Percentiles rank a stretch among this genome's conserved stretches.
These are phyloP conservation scores for Dictyophora rubrovolvata DNA, from an alignment of 768 basidiomycete species.

Conservation along the genomic window DNA sequence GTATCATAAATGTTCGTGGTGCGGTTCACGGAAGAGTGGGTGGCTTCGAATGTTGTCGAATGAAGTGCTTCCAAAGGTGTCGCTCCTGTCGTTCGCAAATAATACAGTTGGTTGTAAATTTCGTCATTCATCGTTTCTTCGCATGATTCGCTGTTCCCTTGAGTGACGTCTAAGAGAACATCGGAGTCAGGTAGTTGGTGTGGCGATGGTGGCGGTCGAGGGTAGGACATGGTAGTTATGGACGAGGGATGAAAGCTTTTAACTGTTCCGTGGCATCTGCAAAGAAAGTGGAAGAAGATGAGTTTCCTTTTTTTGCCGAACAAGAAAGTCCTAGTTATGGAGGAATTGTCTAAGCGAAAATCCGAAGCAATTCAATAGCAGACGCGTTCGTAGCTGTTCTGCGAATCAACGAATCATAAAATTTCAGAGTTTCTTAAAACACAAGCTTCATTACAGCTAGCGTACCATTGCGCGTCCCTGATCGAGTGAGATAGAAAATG, in stretches of 20 bases:
- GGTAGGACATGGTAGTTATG: not conserved
- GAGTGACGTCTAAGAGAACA: too few relatives aligned
- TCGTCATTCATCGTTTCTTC: not conserved
- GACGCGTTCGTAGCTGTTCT: not conserved
- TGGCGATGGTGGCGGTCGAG: not conserved
- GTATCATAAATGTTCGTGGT: not conserved
- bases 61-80: not conserved
- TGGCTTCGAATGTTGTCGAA: not conserved
- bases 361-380: too few relatives aligned
- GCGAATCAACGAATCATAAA: not conserved
- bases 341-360: too few relatives aligned
- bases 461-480: not conserved
- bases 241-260: not conserved
- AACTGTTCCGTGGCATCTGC: not conserved
- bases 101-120: not conserved
- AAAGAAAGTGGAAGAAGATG: not conserved
- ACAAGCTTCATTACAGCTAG: not conserved
- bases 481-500: not conserved
- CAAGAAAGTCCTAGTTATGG: too few relatives aligned
- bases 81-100: not conserved
- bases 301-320: too few relatives aligned
- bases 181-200: not conserved
- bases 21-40: not conserved
- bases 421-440: not conserved
- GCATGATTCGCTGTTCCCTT: not conserved